A percentile compares a stretch with the other conserved stretches of the same genome.
Conservation (phyloP, 306 rosid species). For the Cyclanthera cordifolia region DNA sequence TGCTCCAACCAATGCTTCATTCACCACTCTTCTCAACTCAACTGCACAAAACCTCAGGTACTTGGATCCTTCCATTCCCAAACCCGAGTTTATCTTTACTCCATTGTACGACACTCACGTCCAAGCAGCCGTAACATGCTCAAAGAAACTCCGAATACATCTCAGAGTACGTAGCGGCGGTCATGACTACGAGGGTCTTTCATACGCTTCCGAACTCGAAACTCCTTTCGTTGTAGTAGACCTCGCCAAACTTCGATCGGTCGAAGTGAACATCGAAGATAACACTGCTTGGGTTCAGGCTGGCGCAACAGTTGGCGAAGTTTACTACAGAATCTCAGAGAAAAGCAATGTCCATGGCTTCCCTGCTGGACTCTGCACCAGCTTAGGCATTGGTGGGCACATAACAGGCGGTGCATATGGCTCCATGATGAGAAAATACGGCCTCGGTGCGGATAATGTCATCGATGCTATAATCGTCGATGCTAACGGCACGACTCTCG, state of each 20-base stretch:
- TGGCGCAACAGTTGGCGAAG: slow-evolving; percentile 70
- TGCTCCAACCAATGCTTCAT: slow-evolving; percentile 30
- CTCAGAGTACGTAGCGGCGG: slow-evolving; percentile 66
- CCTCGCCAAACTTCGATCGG: slow-evolving; percentile 35
- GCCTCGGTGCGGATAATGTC: slow-evolving; percentile 68
- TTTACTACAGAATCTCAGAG: slow-evolving; percentile 51
- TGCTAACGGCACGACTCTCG: slow-evolving; percentile 36
- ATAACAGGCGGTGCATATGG: slow-evolving; percentile 85
- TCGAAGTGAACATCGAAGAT: slow-evolving; percentile 29
- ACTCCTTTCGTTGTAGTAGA: slow-evolving; percentile 49
- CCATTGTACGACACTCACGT: slow-evolving; percentile 47
- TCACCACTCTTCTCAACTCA: slow-evolving; percentile 39
- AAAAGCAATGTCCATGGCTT: slow-evolving; percentile 53
- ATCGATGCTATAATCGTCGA: slow-evolving; percentile 52
- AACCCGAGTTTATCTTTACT: slow-evolving; percentile 57
- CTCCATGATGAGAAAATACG: slow-evolving; percentile 67
- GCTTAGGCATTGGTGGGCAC: slow-evolving; percentile 75
- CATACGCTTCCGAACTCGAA: slow-evolving; percentile 45
- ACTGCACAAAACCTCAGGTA: slow-evolving; percentile 58
- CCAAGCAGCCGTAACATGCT: slow-evolving; percentile 48
- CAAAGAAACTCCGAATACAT: slow-evolving; percentile 41
- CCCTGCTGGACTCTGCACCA: slow-evolving; percentile 76
- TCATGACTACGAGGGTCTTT: slow-evolving; percentile 77
- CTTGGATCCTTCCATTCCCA: slow-evolving; percentile 42
- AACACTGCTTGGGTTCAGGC: slow-evolving; percentile 71